A percentile compares a stretch with the other conserved stretches of the same genome.
Conservation (phyloP, 140 eudicot species). For the Flaveria floridana region DNA sequence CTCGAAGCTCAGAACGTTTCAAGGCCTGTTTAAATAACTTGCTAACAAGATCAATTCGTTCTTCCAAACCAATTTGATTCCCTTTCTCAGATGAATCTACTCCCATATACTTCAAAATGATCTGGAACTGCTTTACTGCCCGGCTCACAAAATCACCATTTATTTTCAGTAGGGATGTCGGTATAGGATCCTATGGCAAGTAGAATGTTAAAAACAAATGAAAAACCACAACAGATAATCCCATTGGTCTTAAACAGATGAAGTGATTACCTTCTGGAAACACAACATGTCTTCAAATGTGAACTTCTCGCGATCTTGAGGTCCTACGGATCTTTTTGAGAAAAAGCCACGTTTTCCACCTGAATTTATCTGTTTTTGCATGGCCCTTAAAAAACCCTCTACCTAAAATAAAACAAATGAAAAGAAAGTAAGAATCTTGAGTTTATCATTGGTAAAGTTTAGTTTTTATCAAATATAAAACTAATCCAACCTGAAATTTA, state of each 20-base stretch:
- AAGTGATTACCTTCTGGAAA: constrained; percentile 70
- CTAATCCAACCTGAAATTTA: constrained; percentile 70
- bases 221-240: constrained; percentile 11
- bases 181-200: constrained; percentile 81
- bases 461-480: not conserved
- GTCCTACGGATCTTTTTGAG: constrained; percentile 80
- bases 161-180: constrained; percentile 83
- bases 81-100: constrained; percentile 75
- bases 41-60: constrained; percentile 77
- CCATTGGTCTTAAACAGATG: not conserved
- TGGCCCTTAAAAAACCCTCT: constrained; percentile 93
- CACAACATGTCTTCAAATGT: constrained; percentile 98
- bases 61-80: constrained; percentile 67
- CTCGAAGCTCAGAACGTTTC: constrained; percentile 97
- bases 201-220: not conserved
- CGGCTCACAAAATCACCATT: constrained; percentile 69
- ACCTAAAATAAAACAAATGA: constrained; percentile 44
- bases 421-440: constrained; percentile 19
- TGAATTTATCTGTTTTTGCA: constrained; percentile 94
- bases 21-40: constrained; percentile 82
- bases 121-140: constrained; percentile 84
- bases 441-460: constrained; percentile 7
- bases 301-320: constrained; percentile 73
- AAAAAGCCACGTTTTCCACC: constrained; percentile 91
- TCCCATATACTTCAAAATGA: constrained; percentile 82